Conservation (phyloP, 352 stramenopile species). For the Phytophthora constricta region DNA sequence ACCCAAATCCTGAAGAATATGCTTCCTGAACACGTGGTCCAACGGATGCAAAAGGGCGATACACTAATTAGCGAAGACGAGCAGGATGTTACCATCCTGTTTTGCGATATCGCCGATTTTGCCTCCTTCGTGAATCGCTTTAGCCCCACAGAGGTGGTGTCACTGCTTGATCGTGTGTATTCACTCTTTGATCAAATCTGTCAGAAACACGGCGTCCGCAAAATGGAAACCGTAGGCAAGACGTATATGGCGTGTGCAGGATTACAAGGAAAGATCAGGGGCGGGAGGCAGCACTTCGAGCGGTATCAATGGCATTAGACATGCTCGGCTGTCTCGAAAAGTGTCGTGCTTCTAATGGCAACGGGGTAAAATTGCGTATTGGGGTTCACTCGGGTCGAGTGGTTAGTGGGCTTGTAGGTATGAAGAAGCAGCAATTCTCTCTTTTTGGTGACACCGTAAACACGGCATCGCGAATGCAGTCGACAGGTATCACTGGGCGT, state of each 20-base stretch:
- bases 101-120: slow-evolving; percentile 88
- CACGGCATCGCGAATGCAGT: slow-evolving; percentile 91
- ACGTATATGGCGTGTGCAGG: slow-evolving; percentile 91
- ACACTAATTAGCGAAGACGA: slow-evolving; percentile 87
- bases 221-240: slow-evolving; percentile 94
- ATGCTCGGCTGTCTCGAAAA: slow-evolving; percentile 78
- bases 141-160: slow-evolving; percentile 75
- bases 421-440: slow-evolving; percentile 94
- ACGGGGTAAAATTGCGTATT: slow-evolving; percentile 90
- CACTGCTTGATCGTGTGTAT: slow-evolving; percentile 92
- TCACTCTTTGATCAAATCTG: slow-evolving; percentile 92
- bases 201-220: slow-evolving; percentile 90
- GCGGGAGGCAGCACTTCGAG: slow-evolving; percentile 74
- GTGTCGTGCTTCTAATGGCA: slow-evolving; percentile 76
- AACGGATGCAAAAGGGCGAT: slow-evolving; percentile 86
- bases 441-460: slow-evolving; percentile 95
- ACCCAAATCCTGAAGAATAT: slow-evolving; percentile 90
- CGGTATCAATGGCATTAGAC: slow-evolving; percentile 79
- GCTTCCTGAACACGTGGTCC: slow-evolving; percentile 82
- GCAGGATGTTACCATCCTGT: slow-evolving; percentile 88
- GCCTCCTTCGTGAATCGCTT: slow-evolving; percentile 82
- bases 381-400: slow-evolving; percentile 91
- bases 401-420: slow-evolving; percentile 88
- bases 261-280: slow-evolving; percentile 84
- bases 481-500: slow-evolving; percentile 74